phyloP scores from a whole-genome alignment of 257 asterid species.

The Sherardia arvensis region DNA sequence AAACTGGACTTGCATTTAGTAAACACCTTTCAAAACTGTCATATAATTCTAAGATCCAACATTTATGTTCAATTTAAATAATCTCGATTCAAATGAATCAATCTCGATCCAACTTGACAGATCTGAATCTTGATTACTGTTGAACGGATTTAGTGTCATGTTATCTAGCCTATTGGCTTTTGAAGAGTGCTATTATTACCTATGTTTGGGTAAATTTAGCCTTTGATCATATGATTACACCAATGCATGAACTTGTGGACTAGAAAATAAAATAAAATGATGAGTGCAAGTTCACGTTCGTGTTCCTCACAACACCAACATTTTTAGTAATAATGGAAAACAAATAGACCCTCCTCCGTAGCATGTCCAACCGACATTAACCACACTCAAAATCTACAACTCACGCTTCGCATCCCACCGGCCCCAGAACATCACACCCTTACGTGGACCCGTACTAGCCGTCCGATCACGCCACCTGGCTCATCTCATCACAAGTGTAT shows the following conservation, averaged over 20 bases:
- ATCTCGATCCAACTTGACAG: too few species aligned
- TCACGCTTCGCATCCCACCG: slow-evolving; percentile 22
- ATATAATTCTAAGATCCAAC: too few species aligned
- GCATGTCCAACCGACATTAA: slow-evolving; percentile 1
- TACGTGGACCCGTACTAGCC: slow-evolving; percentile 30
- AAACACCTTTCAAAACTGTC: too few species aligned
- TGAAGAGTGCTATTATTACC: too few species aligned
- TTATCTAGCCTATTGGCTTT: too few species aligned
- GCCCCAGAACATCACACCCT: not conserved
- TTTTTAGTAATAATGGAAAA: not conserved
- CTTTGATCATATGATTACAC: not conserved
- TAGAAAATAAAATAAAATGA: not conserved
- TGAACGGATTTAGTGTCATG: too few species aligned
- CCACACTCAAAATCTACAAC: slow-evolving; percentile 22
- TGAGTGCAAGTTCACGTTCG: slow-evolving; percentile 1
- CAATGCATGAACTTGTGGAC: not conserved
- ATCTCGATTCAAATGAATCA: too few species aligned
- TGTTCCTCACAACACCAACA: slow-evolving; percentile 5
- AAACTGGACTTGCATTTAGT: too few species aligned
- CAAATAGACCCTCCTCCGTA: slow-evolving; percentile 9
- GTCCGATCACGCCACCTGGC: slow-evolving; percentile 4
- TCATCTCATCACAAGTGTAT: not conserved
- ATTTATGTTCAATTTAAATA: too few species aligned
- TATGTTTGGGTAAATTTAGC: too few species aligned
- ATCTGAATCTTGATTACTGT: too few species aligned